A percentile compares a stretch with the other conserved stretches of the same genome.
phyloP scores from a whole-genome alignment of 768 basidiomycete genomes.

The Rickenella mellea region DNA sequence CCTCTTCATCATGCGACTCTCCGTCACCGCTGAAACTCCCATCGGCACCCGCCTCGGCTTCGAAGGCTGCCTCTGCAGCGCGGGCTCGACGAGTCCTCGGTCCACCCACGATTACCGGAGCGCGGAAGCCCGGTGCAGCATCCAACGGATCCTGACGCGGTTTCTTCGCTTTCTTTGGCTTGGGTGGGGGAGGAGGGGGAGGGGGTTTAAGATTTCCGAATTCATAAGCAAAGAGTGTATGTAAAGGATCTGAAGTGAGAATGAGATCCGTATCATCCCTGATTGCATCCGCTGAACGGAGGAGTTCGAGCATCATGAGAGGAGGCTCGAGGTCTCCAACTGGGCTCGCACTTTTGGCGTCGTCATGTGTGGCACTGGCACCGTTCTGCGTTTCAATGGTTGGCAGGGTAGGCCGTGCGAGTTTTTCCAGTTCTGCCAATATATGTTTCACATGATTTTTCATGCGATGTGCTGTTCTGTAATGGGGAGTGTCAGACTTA shows the following conservation, averaged over 20 bases:
- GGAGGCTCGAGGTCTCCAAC: slow-evolving; percentile 75
- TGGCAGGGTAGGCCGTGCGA: slow-evolving; percentile 1
- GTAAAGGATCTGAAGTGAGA: slow-evolving; percentile 48
- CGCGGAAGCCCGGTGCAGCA: slow-evolving; percentile 33
- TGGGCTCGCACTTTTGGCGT: neutral
- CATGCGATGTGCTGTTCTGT: slow-evolving; percentile 62
- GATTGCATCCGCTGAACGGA: slow-evolving; percentile 43
- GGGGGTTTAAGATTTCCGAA: slow-evolving; percentile 52
- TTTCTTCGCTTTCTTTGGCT: slow-evolving; percentile 20
- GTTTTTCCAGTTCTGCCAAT: slow-evolving; percentile 18
- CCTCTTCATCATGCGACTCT: slow-evolving; percentile 1
- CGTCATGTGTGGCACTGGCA: neutral
- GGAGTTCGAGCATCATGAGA: slow-evolving; percentile 43
- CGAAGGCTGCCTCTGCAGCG: slow-evolving; percentile 35
- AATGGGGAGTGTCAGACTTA: slow-evolving; percentile 55
- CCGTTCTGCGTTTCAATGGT: neutral
- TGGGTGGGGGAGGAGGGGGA: slow-evolving; percentile 41
- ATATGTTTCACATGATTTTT: slow-evolving; percentile 33
- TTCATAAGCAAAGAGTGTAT: slow-evolving; percentile 61
- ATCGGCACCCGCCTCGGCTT: slow-evolving; percentile 23
- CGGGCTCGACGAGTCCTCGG: slow-evolving; percentile 37
- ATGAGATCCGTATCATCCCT: slow-evolving; percentile 44
- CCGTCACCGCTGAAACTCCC: slow-evolving; percentile 1
- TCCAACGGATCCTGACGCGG: slow-evolving; percentile 23
- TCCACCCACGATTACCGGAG: slow-evolving; percentile 19